A percentile compares a stretch with the other conserved stretches of the same genome.
These are phyloP conservation scores for Colletotrichum noveboracense DNA, from an alignment of 2,329 filamentous ascomycete genomes.

Conservation along the genomic window DNA sequence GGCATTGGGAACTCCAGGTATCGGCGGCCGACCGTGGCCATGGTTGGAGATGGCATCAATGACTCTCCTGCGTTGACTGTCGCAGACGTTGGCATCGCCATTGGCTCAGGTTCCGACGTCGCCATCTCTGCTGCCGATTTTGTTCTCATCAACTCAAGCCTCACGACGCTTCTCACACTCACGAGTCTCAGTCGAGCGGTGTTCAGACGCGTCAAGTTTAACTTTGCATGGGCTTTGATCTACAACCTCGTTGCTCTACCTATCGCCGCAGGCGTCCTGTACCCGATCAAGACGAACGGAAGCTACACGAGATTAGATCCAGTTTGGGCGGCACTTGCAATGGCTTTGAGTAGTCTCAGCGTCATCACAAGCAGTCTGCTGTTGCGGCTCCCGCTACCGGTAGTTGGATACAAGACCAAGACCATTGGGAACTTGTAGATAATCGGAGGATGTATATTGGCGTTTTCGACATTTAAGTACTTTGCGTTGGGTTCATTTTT, in stretches of 20 bases:
- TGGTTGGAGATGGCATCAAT: conserved; percentile 91
- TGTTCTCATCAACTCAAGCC: conserved; percentile 76
- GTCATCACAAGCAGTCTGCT: conserved; percentile 84
- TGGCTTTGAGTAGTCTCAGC: conserved; percentile 91
- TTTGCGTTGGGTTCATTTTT: background rate
- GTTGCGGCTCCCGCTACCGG: conserved; percentile 52
- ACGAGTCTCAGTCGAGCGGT: conserved; percentile 74
- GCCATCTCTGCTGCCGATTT: conserved; percentile 83
- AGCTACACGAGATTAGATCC: conserved; percentile 73
- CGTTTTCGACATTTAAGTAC: background rate
- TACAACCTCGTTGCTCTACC: conserved; percentile 84
- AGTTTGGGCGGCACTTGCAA: conserved; percentile 88
- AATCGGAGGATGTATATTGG: background rate
- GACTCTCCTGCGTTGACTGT: conserved; percentile 82
- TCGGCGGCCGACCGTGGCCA: conserved; percentile 66
- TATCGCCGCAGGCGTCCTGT: conserved; percentile 81
- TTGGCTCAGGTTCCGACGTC: conserved; percentile 83
- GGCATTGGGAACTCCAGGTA: conserved; percentile 28
- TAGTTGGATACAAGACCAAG: background rate
- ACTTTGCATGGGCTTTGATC: conserved; percentile 84
- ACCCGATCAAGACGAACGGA: conserved; percentile 52
- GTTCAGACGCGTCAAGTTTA: conserved; percentile 80
- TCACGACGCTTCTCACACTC: conserved; percentile 75
- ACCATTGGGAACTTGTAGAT: background rate
- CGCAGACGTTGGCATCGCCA: conserved; percentile 86